Conservation (phyloP, 768 basidiomycete genomes). For the Infundibulicybe gibba region DNA sequence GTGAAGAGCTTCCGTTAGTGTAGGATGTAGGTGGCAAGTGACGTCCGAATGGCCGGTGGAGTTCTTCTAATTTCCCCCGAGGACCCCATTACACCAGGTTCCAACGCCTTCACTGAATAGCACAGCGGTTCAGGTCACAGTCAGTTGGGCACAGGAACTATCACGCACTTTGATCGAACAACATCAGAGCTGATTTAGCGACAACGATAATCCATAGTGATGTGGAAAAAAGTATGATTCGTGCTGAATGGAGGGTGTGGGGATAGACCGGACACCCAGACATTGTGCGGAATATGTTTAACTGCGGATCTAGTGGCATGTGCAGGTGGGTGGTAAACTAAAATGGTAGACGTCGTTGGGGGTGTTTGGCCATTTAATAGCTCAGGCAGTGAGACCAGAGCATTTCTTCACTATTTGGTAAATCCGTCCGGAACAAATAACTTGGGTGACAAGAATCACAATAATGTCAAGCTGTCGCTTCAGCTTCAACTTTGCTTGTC, state of each 20-base stretch:
- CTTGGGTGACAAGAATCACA: too few species aligned
- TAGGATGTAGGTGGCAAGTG: constrained; percentile 28
- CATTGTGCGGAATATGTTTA: constrained; percentile 19
- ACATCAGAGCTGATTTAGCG: constrained; percentile 43
- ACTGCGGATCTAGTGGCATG: not conserved
- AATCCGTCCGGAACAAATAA: too few species aligned
- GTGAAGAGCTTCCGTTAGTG: constrained; percentile 22
- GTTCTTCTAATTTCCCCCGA: constrained; percentile 36
- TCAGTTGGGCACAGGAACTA: not conserved
- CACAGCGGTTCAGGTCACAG: not conserved
- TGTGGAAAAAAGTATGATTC: constrained; percentile 23
- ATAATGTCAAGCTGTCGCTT: too few species aligned
- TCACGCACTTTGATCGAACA: constrained; percentile 31
- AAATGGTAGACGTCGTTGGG: too few species aligned
- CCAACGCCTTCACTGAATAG: constrained; percentile 39
- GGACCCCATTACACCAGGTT: constrained; percentile 41
- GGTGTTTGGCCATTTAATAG: too few species aligned
- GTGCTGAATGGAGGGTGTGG: constrained; percentile 10
- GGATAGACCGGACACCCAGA: constrained; percentile 26
- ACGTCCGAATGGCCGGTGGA: constrained; percentile 17
- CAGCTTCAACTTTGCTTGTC: too few species aligned
- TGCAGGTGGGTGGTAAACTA: too few species aligned
- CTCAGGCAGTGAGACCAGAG: too few species aligned
- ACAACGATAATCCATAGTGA: constrained; percentile 43
- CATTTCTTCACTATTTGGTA: too few species aligned